These are phyloP conservation scores for Ciborinia camelliae DNA, from an alignment of 2,329 filamentous ascomycete genomes.

Conservation along the genomic window DNA sequence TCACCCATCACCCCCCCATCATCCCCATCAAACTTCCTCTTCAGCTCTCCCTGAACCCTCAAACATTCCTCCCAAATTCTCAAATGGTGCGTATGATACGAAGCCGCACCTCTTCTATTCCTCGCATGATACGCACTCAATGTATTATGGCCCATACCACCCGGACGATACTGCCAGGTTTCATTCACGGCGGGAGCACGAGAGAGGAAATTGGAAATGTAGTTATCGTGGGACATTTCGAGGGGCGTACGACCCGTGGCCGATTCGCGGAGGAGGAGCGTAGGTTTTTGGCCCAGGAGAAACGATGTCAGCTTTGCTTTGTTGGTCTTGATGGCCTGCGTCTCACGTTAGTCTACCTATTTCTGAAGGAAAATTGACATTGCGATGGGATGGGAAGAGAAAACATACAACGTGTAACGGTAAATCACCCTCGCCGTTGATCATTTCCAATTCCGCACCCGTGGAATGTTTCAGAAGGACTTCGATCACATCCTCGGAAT, in stretches of 20 bases:
- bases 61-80: conserved; percentile 16
- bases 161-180: conserved; percentile 28
- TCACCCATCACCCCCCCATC: conserved; percentile 22
- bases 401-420: conserved; percentile 56
- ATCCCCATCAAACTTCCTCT: conserved; percentile 12
- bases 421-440: conserved; percentile 64
- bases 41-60: conserved; percentile 11
- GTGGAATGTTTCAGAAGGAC: conserved; percentile 54
- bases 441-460: conserved; percentile 53
- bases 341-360: no score
- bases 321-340: conserved; percentile 35
- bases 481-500: conserved; percentile 36
- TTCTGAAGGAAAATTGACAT: no score
- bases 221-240: conserved; percentile 60
- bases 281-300: conserved; percentile 29
- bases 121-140: not conserved
- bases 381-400: conserved; percentile 29
- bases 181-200: conserved; percentile 25
- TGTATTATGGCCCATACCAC: not conserved
- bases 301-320: conserved; percentile 26
- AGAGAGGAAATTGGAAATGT: conserved; percentile 39
- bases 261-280: conserved; percentile 65
- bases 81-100: not conserved
- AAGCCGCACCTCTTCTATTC: not conserved
- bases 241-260: conserved; percentile 70